Percentiles rank a stretch among this genome's conserved stretches.
These are phyloP conservation scores for Gaeumannomyces tritici DNA, from an alignment of 2,329 filamentous ascomycete genomes.

Conservation along the genomic window DNA sequence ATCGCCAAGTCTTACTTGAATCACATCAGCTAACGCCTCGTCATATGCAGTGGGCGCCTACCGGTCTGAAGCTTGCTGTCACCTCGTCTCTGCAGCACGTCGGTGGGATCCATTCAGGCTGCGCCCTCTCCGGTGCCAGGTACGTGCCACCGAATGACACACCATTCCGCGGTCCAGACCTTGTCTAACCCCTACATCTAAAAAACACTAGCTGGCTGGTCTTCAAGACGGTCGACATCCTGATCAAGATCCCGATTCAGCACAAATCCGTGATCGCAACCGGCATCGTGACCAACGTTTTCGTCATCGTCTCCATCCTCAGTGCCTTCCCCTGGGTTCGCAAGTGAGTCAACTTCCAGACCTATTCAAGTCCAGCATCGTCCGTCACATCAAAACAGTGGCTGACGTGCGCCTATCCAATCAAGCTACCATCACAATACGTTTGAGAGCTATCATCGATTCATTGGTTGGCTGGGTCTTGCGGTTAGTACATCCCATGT, in stretches of 20 bases:
- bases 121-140: conserved; percentile 26
- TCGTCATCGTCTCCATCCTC: conserved; percentile 26
- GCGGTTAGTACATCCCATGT: conserved; percentile 15
- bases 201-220: conserved; percentile 22
- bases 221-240: conserved; percentile 27
- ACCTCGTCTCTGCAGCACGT: conserved; percentile 29
- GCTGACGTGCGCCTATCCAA: background rate
- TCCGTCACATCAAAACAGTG: background rate
- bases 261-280: conserved; percentile 24
- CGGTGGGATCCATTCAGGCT: conserved; percentile 30
- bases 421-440: conserved; percentile 27
- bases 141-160: conserved; percentile 13
- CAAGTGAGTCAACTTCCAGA: conserved; percentile 21
- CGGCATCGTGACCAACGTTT: conserved; percentile 25
- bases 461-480: conserved; percentile 30
- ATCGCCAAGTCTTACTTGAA: background rate
- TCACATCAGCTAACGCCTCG: background rate
- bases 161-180: too few relatives aligned
- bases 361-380: background rate
- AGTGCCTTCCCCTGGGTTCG: conserved; percentile 30
- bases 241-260: conserved; percentile 20
- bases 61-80: conserved; percentile 22
- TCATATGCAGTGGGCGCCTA: conserved; percentile 24
- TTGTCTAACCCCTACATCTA: background rate
- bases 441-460: conserved; percentile 30